phyloP scores from a whole-genome alignment of 768 basidiomycete genomes.

The Cyclocybe cylindracea region DNA sequence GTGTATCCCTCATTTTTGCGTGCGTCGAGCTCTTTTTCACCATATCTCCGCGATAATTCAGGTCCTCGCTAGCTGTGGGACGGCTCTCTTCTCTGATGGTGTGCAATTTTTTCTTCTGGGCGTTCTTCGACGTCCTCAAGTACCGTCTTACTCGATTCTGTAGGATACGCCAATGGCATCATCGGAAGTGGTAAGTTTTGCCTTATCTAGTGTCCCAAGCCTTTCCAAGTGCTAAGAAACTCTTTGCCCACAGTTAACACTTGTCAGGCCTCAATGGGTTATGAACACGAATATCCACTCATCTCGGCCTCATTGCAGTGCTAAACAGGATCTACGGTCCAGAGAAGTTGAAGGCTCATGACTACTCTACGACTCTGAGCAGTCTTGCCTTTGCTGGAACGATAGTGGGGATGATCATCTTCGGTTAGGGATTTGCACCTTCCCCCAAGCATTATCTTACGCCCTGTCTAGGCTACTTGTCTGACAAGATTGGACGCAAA shows the following conservation, averaged over 20 bases:
- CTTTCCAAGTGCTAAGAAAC: neutral
- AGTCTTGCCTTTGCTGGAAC: slow-evolving; percentile 84
- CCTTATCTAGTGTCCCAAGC: slow-evolving; percentile 1
- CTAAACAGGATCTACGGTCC: slow-evolving; percentile 71
- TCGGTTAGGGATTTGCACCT: slow-evolving; percentile 43
- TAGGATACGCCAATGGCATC: slow-evolving; percentile 80
- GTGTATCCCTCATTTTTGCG: slow-evolving; percentile 87
- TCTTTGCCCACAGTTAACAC: slow-evolving; percentile 57
- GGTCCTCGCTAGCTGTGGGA: slow-evolving; percentile 64
- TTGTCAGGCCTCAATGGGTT: slow-evolving; percentile 35
- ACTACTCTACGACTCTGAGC: slow-evolving; percentile 64
- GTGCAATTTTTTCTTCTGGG: slow-evolving; percentile 6
- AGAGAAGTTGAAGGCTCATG: slow-evolving; percentile 45
- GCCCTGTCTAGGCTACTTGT: slow-evolving; percentile 53
- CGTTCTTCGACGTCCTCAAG: slow-evolving; percentile 1
- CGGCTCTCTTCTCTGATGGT: slow-evolving; percentile 89
- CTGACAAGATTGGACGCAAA: slow-evolving; percentile 86
- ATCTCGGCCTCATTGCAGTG: slow-evolving; percentile 39
- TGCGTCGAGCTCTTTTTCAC: slow-evolving; percentile 33
- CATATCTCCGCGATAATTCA: neutral
- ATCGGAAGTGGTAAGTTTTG: slow-evolving; percentile 68
- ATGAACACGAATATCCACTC: neutral
- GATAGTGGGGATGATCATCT: slow-evolving; percentile 81
- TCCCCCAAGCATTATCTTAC: neutral
- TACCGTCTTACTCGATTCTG: neutral